Base-by-base conservation (phyloP, 805 yeast genomes). In the Nakazawaea wyomingensis region DNA sequence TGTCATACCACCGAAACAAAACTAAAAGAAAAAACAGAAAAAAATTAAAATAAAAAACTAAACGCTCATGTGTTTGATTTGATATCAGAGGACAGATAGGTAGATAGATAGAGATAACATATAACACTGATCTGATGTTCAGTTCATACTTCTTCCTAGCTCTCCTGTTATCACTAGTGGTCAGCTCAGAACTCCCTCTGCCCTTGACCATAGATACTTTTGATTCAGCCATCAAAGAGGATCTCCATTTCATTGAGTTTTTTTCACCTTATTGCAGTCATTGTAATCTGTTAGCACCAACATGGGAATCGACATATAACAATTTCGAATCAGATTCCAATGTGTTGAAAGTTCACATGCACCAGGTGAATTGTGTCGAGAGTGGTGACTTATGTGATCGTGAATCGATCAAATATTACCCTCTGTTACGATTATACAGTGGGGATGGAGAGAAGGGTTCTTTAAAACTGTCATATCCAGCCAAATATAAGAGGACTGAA, bases 181-280 rank as follows among this genome's bases (percentile, higher is more conserved):
- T 3, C 11, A 24, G 27, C 8, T 8, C 27, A 24, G 44, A 35
- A 26, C 39, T 75, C 13, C 93, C 93, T 0, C 69, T 62, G 3
- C 68, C 71, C 1, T 59, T 87, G 36, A 76, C 71, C 0, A 50
- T 57, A 3, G 70, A 62, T 1, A 69, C 65, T 17, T 87, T 85
- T 54, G 79, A 76, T 41, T 47, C 59, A 10, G 63, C 65, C 29
- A 55, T 78, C n/a, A 56, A 66, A 16, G 62, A 69, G 8, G 83
- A 83, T 3, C 63, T 80, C 17, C 82, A 89, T 54, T 71, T 91
- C 55, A 81, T 91, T 27, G 96, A 91, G 63, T 90, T 88, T 62
- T 93, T 64, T 58, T 87, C 96, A 26, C 99, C 99, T 0, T 82
- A 82, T 54, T 93, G 99, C 59, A 59, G 66, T 6, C 98, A 91